phyloP scores from a whole-genome alignment of 139 green algal genomes.

The Picochlorum sp. region DNA sequence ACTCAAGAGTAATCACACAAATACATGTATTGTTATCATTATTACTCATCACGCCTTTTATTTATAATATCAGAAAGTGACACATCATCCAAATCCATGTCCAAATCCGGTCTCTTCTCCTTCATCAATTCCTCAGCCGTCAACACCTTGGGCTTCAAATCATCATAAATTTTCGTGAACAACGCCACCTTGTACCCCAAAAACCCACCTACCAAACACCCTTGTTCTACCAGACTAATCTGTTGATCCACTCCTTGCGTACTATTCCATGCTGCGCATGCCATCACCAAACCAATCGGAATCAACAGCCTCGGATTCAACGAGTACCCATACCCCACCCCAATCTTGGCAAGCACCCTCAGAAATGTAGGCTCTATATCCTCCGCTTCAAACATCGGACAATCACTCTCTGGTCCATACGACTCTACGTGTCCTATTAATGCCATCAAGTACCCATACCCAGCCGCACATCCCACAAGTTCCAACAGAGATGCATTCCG shows the following conservation, averaged over 20 bases:
- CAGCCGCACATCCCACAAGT: conserved; percentile 37
- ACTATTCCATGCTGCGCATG: conserved; percentile 16
- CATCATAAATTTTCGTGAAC: conserved; percentile 47
- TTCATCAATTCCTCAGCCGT: conserved; percentile 21
- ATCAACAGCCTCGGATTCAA: conserved; percentile 55
- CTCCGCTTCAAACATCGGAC: conserved; percentile 39
- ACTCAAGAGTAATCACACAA: not conserved
- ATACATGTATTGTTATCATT: too few species aligned
- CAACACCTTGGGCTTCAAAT: conserved; percentile 40
- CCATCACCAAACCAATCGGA: conserved; percentile 27
- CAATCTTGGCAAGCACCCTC: conserved; percentile 35
- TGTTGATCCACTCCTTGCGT: not conserved
- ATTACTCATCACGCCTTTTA: too few species aligned
- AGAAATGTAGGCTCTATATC: conserved; percentile 30
- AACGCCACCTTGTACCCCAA: conserved; percentile 57
- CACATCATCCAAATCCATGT: conserved; percentile 19
- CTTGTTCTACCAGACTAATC: conserved; percentile 27
- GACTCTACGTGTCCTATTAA: conserved; percentile 48
- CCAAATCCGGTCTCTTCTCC: conserved; percentile 6
- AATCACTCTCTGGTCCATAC: conserved; percentile 32
- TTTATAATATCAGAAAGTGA: too few species aligned
- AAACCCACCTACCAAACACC: conserved; percentile 52
- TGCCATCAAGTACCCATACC: conserved; percentile 45
- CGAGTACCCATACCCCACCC: conserved; percentile 34
- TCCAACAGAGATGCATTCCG: conserved; percentile 39